Percentiles rank a stretch among this genome's conserved stretches.
Evolutionary conservation across 2,329 filamentous ascomycete genomes (phyloP).

Genomic region (Daldinia sp.): DNA sequence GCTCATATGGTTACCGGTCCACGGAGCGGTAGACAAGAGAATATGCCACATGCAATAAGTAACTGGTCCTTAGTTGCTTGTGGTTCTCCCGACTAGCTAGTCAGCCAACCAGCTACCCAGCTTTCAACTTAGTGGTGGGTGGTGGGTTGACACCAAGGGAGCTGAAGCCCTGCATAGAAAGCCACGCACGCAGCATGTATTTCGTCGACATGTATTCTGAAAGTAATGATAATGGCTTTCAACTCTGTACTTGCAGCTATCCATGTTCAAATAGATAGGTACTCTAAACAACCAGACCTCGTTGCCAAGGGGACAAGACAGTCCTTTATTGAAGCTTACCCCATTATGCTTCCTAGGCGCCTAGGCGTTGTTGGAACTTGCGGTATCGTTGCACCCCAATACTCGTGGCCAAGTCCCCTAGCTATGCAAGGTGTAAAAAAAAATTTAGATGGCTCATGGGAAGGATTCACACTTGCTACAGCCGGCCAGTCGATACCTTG

Average conservation of each 20-base stretch:
- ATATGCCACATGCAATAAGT: constrained; percentile 22
- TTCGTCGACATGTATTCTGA: constrained; percentile 10
- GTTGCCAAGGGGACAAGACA: constrained; percentile 13
- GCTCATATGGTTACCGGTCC: constrained; percentile 5
- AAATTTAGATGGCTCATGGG: constrained; percentile 2
- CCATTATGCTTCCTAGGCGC: constrained; percentile 5
- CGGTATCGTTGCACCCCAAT: constrained; percentile 7
- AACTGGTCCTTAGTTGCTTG: constrained; percentile 10
- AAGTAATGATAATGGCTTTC: constrained; percentile 11
- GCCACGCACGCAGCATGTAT: constrained; percentile 3
- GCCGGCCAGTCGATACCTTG: constrained; percentile 18
- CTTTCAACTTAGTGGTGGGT: not conserved
- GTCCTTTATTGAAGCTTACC: constrained; percentile 3
- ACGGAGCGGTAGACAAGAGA: constrained; percentile 7
- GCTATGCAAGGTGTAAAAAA: constrained; percentile 12
- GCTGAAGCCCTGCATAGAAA: constrained; percentile 25
- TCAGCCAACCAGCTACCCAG: too few species aligned
- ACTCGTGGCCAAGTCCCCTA: constrained; percentile 7
- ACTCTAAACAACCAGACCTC: constrained; percentile 3
- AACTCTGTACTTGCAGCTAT: constrained; percentile 13
- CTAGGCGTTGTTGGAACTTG: constrained; percentile 7
- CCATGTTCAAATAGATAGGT: constrained; percentile 17
- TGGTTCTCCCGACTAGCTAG: too few species aligned
- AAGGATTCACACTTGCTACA: constrained; percentile 27
- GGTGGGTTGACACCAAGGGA: constrained; percentile 9